These are phyloP conservation scores for Diutina neorugosa DNA, from an alignment of 1,139 yeast species.

Conservation along the genomic window DNA sequence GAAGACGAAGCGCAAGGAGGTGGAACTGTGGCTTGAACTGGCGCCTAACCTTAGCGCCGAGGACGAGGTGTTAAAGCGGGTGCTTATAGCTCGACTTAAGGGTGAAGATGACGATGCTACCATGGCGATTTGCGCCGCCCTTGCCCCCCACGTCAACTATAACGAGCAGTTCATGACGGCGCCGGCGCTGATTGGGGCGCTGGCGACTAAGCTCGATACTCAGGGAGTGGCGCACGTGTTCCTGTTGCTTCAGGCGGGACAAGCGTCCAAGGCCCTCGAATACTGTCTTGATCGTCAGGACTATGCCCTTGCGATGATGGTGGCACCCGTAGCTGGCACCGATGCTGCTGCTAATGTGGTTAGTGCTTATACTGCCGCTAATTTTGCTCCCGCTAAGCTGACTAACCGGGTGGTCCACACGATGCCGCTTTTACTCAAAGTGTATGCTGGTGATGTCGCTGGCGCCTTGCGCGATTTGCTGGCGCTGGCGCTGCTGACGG, in stretches of 20 bases:
- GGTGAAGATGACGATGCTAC: conserved; percentile 17
- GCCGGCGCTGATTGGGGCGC: conserved; percentile 1
- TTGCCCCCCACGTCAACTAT: neutral
- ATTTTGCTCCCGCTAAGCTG: conserved; percentile 26
- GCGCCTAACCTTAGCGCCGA: conserved; percentile 8
- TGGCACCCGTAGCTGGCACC: conserved; percentile 56
- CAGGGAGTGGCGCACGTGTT: conserved; percentile 25
- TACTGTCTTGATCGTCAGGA: conserved; percentile 52
- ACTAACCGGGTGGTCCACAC: conserved; percentile 33
- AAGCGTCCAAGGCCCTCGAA: conserved; percentile 53
- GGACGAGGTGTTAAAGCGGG: conserved; percentile 20
- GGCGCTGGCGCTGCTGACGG: conserved; percentile 26
- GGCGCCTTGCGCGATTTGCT: conserved; percentile 39
- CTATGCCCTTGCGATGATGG: conserved; percentile 67
- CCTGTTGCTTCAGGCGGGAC: conserved; percentile 44
- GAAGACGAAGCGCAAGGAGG: conserved; percentile 48
- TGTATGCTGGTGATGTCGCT: conserved; percentile 51
- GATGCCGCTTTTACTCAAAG: conserved; percentile 52
- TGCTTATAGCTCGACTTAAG: conserved; percentile 16
- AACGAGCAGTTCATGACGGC: neutral
- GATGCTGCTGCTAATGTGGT: conserved; percentile 52
- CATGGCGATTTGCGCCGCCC: neutral
- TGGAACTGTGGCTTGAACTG: conserved; percentile 46
- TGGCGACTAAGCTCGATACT: conserved; percentile 24
- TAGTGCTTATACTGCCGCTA: conserved; percentile 26